Conservation (phyloP, 352 stramenopile genomes). For the Pythium sukuiense region DNA sequence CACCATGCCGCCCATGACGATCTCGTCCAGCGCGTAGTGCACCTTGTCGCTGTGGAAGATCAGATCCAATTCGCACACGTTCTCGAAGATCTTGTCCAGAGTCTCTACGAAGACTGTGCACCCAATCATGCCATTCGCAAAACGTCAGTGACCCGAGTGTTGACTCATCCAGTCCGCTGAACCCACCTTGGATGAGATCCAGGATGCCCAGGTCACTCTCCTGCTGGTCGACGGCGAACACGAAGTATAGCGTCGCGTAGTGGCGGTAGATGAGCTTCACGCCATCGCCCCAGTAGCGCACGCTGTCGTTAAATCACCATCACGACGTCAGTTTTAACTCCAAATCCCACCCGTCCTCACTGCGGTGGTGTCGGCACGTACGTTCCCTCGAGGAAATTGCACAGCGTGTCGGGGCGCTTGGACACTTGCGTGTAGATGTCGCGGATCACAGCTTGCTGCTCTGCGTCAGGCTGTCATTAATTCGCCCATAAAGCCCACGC, state of each 20-base stretch:
- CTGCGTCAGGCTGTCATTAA: constrained; percentile 83
- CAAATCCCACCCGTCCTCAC: neutral
- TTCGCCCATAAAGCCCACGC: neutral
- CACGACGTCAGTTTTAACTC: neutral
- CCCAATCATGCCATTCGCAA: neutral
- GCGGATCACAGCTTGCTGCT: constrained; percentile 97
- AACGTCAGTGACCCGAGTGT: neutral
- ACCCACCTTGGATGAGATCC: constrained; percentile 96
- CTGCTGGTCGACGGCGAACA: constrained; percentile 98
- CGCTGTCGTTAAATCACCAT: constrained; percentile 33
- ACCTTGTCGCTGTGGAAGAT: constrained; percentile 99
- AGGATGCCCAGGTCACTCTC: constrained; percentile 99
- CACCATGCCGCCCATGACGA: constrained; percentile 99
- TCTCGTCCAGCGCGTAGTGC: constrained; percentile 98
- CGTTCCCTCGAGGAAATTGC: constrained; percentile 98
- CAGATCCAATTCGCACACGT: constrained; percentile 99
- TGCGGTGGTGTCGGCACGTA: constrained; percentile 34
- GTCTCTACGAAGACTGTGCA: constrained; percentile 93
- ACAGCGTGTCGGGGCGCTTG: constrained; percentile 97
- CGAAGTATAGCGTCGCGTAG: constrained; percentile 99
- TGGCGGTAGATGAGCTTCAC: constrained; percentile 99
- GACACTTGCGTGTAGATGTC: constrained; percentile 99
- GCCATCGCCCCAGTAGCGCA: constrained; percentile 94
- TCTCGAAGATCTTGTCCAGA: constrained; percentile 99
- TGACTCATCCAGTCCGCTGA: neutral